A percentile compares a stretch with the other conserved stretches of the same genome.
Conservation (phyloP, 2,329 filamentous ascomycete genomes). For the Penicillium sumatraense region DNA sequence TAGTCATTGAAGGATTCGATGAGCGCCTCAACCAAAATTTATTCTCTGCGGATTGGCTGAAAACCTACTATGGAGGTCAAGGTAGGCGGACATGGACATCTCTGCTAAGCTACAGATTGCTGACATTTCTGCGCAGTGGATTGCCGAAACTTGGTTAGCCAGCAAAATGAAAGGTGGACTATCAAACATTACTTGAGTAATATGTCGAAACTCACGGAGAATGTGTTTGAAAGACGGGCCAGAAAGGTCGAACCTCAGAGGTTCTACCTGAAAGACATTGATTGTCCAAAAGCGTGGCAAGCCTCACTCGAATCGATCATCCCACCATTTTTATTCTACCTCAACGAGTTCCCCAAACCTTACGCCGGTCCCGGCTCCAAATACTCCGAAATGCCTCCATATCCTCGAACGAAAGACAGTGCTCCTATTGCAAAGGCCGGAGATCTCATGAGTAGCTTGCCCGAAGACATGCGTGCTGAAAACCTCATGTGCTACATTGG, state of each 20-base stretch:
- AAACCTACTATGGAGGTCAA: slow-evolving; percentile 77
- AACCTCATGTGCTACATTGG: slow-evolving; percentile 99
- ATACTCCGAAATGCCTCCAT: slow-evolving; percentile 47
- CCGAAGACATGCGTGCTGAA: slow-evolving; percentile 83
- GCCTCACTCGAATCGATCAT: slow-evolving; percentile 77
- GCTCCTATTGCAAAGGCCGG: slow-evolving; percentile 73
- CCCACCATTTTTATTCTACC: slow-evolving; percentile 82
- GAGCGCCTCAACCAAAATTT: slow-evolving; percentile 73
- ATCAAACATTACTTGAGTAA: slow-evolving; percentile 89
- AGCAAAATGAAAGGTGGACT: slow-evolving; percentile 78
- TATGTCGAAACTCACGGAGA: slow-evolving; percentile 80
- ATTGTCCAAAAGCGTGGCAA: slow-evolving; percentile 87
- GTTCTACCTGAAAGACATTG: slow-evolving; percentile 95
- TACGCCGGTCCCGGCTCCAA: slow-evolving; percentile 59
- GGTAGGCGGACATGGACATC: slow-evolving; percentile 55
- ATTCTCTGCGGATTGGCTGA: slow-evolving; percentile 81
- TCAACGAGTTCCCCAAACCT: slow-evolving; percentile 76
- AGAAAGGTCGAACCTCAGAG: slow-evolving; percentile 81
- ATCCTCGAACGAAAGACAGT: slow-evolving; percentile 54
- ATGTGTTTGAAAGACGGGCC: slow-evolving; percentile 70
- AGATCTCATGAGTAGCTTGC: slow-evolving; percentile 93
- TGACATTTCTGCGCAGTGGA: slow-evolving; percentile 59
- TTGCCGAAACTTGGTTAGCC: slow-evolving; percentile 77
- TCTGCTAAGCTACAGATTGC: background rate
- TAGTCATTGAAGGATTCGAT: slow-evolving; percentile 91